Conservation (phyloP, 2,329 filamentous ascomycete genomes). For the Curvularia sp. region DNA sequence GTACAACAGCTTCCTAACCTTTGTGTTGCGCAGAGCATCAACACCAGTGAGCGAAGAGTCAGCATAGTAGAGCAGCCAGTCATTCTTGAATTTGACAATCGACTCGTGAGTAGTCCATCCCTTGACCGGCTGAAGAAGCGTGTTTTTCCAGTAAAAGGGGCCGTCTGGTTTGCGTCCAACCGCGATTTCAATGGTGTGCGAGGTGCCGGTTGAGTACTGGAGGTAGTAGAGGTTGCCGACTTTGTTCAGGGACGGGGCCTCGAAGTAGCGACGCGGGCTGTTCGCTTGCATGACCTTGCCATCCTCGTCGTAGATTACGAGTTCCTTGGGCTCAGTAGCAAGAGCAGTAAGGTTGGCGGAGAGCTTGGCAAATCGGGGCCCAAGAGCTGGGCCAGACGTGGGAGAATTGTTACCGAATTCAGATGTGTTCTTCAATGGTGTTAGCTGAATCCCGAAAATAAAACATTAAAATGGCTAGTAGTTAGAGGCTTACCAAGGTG, state of each 20-base stretch:
- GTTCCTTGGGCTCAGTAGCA: conserved; percentile 61
- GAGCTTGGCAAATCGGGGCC: conserved; percentile 70
- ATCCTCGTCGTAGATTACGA: conserved; percentile 69
- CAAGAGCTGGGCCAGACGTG: conserved; percentile 59
- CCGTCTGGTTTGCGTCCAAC: conserved; percentile 68
- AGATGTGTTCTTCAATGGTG: conserved; percentile 20
- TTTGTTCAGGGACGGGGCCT: conserved; percentile 80
- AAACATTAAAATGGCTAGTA: neutral
- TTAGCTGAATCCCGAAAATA: neutral
- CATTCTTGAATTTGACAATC: conserved; percentile 72
- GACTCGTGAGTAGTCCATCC: conserved; percentile 84
- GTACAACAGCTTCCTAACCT: conserved; percentile 15
- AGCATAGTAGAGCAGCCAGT: conserved; percentile 78
- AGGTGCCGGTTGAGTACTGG: conserved; percentile 78
- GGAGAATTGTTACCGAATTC: conserved; percentile 11
- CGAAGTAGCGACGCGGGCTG: conserved; percentile 77
- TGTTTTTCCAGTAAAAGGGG: conserved; percentile 73
- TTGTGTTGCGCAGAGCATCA: conserved; percentile 13
- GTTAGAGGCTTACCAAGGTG: conserved; percentile 60
- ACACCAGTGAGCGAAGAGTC: conserved; percentile 69
- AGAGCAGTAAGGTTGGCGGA: conserved; percentile 70
- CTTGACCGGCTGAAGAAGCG: conserved; percentile 74
- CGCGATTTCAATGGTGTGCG: conserved; percentile 75
- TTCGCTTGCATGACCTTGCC: conserved; percentile 66
- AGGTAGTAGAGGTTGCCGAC: conserved; percentile 72